Conservation (phyloP, 768 basidiomycete genomes). For the Mycena rebaudengoi region DNA sequence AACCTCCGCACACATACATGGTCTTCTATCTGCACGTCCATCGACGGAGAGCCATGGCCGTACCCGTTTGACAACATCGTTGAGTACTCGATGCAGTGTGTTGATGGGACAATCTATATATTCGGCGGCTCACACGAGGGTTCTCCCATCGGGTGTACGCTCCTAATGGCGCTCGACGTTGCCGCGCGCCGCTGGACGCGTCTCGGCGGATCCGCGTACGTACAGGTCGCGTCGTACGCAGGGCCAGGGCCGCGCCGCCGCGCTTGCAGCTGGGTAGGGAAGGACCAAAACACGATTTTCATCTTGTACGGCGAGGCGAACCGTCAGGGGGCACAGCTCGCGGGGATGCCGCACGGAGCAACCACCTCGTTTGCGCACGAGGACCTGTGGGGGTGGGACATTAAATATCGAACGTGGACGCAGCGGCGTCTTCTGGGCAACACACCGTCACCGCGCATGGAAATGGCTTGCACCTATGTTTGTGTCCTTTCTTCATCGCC, state of each 20-base stretch:
- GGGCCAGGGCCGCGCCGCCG: slow-evolving; percentile 44
- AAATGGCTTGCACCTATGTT: slow-evolving; percentile 40
- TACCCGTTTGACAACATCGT: slow-evolving; percentile 26
- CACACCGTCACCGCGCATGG: slow-evolving; percentile 39
- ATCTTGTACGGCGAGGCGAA: slow-evolving; percentile 48
- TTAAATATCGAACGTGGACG: slow-evolving; percentile 36
- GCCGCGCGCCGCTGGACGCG: slow-evolving; percentile 35
- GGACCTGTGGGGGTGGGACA: slow-evolving; percentile 44
- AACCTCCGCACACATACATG: slow-evolving; percentile 45
- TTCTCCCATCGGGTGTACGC: slow-evolving; percentile 42
- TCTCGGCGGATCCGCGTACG: slow-evolving; percentile 29
- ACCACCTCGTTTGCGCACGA: slow-evolving; percentile 26
- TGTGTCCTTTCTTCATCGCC: slow-evolving; percentile 3
- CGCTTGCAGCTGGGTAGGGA: slow-evolving; percentile 45
- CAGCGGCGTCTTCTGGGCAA: slow-evolving; percentile 41
- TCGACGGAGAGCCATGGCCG: slow-evolving; percentile 32
- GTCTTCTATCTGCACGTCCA: slow-evolving; percentile 38
- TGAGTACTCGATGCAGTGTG: slow-evolving; percentile 33
- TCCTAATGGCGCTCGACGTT: slow-evolving; percentile 42
- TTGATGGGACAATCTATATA: slow-evolving; percentile 44
- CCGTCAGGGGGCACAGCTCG: slow-evolving; percentile 36
- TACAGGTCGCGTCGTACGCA: slow-evolving; percentile 24
- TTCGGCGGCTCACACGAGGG: slow-evolving; percentile 44
- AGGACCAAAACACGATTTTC: slow-evolving; percentile 38
- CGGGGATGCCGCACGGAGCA: slow-evolving; percentile 32